phyloP scores from a whole-genome alignment of 495 filamentous ascomycete genomes.

The Trichoderma gamsii region DNA sequence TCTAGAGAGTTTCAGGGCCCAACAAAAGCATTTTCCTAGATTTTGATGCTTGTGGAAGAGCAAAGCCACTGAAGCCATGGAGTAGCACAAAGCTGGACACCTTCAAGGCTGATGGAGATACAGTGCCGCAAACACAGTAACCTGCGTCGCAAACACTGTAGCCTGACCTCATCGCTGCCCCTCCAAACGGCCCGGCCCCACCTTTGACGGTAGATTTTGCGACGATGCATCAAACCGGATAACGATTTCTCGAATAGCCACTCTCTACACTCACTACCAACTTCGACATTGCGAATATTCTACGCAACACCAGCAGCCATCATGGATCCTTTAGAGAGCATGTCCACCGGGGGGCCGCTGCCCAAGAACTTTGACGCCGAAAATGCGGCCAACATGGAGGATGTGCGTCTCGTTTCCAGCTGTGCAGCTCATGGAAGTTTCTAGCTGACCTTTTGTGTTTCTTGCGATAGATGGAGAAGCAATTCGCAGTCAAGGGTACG shows the following conservation, averaged over 20 bases:
- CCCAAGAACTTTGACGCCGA: slow-evolving; percentile 41
- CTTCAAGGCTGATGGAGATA: not conserved
- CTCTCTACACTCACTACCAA: no score
- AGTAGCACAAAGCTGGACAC: no score
- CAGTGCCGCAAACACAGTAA: not conserved
- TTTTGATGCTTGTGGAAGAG: no score
- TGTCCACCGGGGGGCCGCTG: slow-evolving; percentile 21
- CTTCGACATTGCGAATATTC: not conserved
- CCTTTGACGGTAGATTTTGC: not conserved
- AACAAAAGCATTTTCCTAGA: no score
- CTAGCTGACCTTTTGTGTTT: not conserved
- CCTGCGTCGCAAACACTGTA: slow-evolving; percentile 6
- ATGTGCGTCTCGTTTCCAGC: slow-evolving; percentile 29
- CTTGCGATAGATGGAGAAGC: slow-evolving; percentile 90
- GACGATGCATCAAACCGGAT: not conserved
- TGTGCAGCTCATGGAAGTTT: not conserved
- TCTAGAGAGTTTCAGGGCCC: no score
- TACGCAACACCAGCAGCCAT: not conserved
- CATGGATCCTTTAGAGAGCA: slow-evolving; percentile 14
- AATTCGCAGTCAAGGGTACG: slow-evolving; percentile 93
- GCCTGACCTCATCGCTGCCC: not conserved
- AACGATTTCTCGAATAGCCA: not conserved
- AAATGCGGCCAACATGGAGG: slow-evolving; percentile 44
- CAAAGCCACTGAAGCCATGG: no score
- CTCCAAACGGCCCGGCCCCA: slow-evolving; percentile 11